These are phyloP conservation scores for Mucor lusitanicus DNA, from an alignment of 371 early-diverging fungal genomes.

Conservation along the genomic window DNA sequence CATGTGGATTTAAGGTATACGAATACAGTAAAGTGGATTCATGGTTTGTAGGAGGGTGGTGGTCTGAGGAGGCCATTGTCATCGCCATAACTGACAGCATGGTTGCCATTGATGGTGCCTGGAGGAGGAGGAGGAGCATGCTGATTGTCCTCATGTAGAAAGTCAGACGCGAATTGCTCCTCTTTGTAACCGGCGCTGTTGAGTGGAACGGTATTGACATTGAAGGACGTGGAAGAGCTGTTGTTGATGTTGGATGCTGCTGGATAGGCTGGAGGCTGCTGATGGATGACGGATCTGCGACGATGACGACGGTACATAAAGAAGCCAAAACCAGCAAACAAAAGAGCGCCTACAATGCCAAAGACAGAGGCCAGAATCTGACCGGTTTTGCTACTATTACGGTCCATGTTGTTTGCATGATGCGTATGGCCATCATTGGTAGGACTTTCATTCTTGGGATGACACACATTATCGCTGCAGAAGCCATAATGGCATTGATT, in stretches of 20 bases:
- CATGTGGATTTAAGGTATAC: not conserved
- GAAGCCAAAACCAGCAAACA: not conserved
- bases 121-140: not conserved
- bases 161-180: conserved; percentile 12
- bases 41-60: conserved; percentile 13
- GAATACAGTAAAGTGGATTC: not conserved
- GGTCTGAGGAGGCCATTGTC: not conserved
- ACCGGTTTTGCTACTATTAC: not conserved
- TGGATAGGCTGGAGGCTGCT: not conserved
- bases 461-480: not conserved
- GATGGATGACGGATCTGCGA: not conserved
- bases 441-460: not conserved
- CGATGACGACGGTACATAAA: conserved; percentile 2
- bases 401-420: not conserved
- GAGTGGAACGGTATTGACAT: not conserved
- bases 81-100: not conserved
- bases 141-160: not conserved
- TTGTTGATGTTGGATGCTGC: not conserved
- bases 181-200: not conserved
- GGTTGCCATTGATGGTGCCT: not conserved
- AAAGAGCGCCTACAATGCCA: not conserved
- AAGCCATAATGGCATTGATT: conserved; percentile 12
- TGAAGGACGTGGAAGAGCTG: not conserved
- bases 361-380: conserved; percentile 11
- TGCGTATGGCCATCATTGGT: not conserved